These are phyloP conservation scores for Prunus armeniaca DNA, from an alignment of 306 rosid species.

Conservation along the genomic window DNA sequence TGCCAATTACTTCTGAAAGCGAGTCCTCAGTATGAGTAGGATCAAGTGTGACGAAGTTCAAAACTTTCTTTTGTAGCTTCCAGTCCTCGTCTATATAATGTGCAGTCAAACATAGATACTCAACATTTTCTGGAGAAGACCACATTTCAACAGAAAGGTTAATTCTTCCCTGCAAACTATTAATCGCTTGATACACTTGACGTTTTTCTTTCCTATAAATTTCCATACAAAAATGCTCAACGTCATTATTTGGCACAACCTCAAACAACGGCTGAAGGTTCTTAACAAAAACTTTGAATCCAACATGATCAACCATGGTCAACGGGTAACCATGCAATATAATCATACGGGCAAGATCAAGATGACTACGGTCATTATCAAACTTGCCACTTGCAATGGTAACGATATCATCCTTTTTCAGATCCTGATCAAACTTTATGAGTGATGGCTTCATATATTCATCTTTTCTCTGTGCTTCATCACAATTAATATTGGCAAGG, in stretches of 20 bases:
- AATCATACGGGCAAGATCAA: constrained; percentile 95
- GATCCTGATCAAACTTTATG: constrained; percentile 77
- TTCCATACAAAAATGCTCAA: constrained; percentile 66
- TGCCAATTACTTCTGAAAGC: constrained; percentile 81
- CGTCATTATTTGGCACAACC: constrained; percentile 52
- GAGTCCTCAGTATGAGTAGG: constrained; percentile 79
- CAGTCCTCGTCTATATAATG: constrained; percentile 85
- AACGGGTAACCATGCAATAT: constrained; percentile 86
- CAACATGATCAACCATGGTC: constrained; percentile 80
- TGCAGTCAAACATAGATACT: constrained; percentile 62
- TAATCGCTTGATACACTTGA: constrained; percentile 56
- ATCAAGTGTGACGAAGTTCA: constrained; percentile 87
- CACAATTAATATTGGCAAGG: constrained; percentile 57
- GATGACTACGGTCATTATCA: constrained; percentile 82
- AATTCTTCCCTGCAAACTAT: constrained; percentile 68
- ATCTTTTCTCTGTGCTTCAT: constrained; percentile 80
- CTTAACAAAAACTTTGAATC: constrained; percentile 95
- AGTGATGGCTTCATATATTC: constrained; percentile 59
- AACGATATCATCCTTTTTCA: constrained; percentile 69
- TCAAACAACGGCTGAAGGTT: constrained; percentile 93
- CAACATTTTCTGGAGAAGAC: constrained; percentile 65
- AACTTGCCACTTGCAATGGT: constrained; percentile 61
- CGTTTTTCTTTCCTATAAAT: constrained; percentile 70
- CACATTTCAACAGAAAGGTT: constrained; percentile 81
- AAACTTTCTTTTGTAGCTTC: constrained; percentile 67